phyloP scores from a whole-genome alignment of 805 yeast genomes.

The Candida vaughaniae region DNA sequence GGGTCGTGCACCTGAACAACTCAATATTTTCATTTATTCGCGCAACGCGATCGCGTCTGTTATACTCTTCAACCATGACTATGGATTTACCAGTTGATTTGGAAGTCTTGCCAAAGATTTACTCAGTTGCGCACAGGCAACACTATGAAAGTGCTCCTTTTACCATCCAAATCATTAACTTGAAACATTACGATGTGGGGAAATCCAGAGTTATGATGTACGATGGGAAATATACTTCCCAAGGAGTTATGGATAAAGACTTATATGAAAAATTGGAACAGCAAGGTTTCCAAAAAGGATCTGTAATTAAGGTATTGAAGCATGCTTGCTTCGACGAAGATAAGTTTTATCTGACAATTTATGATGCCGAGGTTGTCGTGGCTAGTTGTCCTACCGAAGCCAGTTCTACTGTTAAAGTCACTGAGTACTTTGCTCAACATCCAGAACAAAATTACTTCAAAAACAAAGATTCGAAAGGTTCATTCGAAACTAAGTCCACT shows the following conservation, averaged over 20 bases:
- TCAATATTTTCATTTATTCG: no score
- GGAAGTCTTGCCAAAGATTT: conserved; percentile 13
- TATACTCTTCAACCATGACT: conserved; percentile 10
- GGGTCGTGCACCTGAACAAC: no score
- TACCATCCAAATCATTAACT: conserved; percentile 33
- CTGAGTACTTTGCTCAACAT: conserved; percentile 56
- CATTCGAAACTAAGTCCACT: neutral
- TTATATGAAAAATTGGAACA: conserved; percentile 39
- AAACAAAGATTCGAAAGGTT: conserved; percentile 13
- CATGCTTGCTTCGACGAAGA: conserved; percentile 47
- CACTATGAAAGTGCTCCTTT: conserved; percentile 22
- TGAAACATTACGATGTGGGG: conserved; percentile 24
- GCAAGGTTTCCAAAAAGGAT: conserved; percentile 45
- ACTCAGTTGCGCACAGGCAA: conserved; percentile 11
- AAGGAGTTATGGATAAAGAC: conserved; percentile 41
- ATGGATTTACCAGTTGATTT: conserved; percentile 7
- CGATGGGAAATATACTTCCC: conserved; percentile 39
- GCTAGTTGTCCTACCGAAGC: conserved; percentile 6
- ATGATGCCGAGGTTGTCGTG: conserved; percentile 43
- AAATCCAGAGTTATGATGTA: conserved; percentile 36
- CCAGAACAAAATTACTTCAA: conserved; percentile 50
- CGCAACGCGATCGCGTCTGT: conserved; percentile 4
- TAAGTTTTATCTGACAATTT: conserved; percentile 49
- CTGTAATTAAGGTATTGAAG: conserved; percentile 40
- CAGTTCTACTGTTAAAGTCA: conserved; percentile 24